phyloP scores from a whole-genome alignment of 352 stramenopile species.

The Pythium brachiatum region DNA sequence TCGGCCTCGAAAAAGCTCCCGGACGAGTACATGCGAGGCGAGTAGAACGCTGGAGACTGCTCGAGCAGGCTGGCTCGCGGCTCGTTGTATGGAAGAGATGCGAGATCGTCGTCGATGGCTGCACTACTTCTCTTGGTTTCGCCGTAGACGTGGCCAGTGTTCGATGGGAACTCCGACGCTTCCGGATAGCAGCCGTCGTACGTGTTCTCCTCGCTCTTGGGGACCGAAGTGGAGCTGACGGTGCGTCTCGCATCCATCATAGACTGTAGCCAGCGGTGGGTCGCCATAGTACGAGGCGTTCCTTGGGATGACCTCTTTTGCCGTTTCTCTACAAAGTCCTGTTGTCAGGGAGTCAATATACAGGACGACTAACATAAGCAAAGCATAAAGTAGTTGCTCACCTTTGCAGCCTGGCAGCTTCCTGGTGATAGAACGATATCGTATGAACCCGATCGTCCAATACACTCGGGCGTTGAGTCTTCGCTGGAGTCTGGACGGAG shows the following conservation, averaged over 20 bases:
- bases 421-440: conserved; percentile 45
- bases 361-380: neutral
- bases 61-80: neutral
- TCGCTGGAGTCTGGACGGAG: neutral
- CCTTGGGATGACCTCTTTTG: conserved; percentile 41
- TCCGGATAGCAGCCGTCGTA: neutral
- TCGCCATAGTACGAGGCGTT: conserved; percentile 62
- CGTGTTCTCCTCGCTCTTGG: neutral
- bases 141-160: neutral
- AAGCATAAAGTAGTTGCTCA: conserved; percentile 12
- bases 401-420: conserved; percentile 49
- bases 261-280: conserved; percentile 61
- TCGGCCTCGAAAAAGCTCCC: neutral
- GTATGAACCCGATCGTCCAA: conserved; percentile 3
- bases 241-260: conserved; percentile 21
- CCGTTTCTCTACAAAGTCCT: conserved; percentile 71
- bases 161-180: neutral
- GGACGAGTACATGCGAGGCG: neutral
- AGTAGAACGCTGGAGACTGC: neutral
- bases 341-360: neutral
- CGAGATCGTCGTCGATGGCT: neutral
- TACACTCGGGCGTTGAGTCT: conserved; percentile 2
- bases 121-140: neutral
- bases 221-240: neutral
- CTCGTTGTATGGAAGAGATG: neutral